Evolutionary conservation across 352 stramenopile species (phyloP).

Genomic region (Globisporangium nagaii): DNA sequence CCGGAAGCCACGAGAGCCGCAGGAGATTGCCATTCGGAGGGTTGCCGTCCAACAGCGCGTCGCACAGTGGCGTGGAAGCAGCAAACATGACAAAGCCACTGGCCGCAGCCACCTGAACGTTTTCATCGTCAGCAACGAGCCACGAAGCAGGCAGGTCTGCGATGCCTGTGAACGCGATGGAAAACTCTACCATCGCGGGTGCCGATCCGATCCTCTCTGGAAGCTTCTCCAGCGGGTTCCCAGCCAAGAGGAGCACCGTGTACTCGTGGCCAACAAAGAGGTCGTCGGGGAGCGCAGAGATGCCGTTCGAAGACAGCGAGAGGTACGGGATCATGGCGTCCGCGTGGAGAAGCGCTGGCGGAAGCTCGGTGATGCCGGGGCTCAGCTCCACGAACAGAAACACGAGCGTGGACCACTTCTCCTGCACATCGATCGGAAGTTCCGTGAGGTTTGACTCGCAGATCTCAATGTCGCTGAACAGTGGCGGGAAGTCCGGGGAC

Average conservation of each 20-base stretch:
- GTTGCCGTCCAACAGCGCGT: not conserved
- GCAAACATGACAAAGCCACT: not conserved
- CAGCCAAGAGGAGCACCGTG: not conserved
- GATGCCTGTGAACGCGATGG: not conserved
- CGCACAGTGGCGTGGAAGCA: not conserved
- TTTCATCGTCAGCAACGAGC: not conserved
- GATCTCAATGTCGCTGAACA: slow-evolving; percentile 1
- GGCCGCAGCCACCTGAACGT: not conserved
- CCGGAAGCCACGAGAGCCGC: not conserved
- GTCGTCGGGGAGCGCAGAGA: not conserved
- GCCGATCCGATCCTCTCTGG: not conserved
- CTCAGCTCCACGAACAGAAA: slow-evolving; percentile 6
- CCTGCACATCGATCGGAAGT: not conserved
- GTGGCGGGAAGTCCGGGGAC: not conserved
- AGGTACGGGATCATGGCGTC: not conserved
- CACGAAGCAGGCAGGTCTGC: not conserved
- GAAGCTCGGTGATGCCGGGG: slow-evolving; percentile 1
- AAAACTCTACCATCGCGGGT: not conserved
- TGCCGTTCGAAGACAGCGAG: not conserved
- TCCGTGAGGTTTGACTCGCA: not conserved
- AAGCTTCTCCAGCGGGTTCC: slow-evolving; percentile 5
- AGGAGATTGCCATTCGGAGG: not conserved
- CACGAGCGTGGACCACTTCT: not conserved
- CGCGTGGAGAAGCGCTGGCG: not conserved
- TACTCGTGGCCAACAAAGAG: not conserved